Evolutionary conservation across 208 protist species (phyloP), one percentile per base, ranked within the genome.

Genomic region (Trypanosoma rangeli): DNA sequence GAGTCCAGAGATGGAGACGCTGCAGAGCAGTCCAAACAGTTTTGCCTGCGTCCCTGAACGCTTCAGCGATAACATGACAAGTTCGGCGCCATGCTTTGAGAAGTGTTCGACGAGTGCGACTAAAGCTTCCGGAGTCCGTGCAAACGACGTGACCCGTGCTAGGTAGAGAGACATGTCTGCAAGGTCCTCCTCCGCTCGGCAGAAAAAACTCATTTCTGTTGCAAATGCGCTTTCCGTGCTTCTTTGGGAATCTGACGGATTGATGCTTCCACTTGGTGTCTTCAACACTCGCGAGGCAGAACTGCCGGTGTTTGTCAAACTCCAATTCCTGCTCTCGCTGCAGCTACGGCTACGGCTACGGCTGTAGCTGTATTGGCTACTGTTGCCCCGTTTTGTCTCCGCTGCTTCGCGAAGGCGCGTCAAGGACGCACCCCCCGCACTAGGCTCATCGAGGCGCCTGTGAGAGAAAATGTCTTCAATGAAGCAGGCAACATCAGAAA

Each of bases 121-220:
- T 31, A 92, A 39, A 1, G 82, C 68, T 15, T 65, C 59, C 12
- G 24, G 24, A 1, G 85, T 86, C 5, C 74, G 57, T 22, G 76
- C 63, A 16, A 77, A 63, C 3, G 49, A 66, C 0, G 86, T 69
- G 0, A 84, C 61, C 13, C 74, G 64, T 18, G 76, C 74, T 16
- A 92, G 75, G 72, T 93, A 95, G 13, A 90, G 48, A 15, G 69
- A 85, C 83, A 93, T 89, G 61, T 95, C 90, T 1, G 84, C 82
- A 46, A 82, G 31, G 18, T 86, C 82, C 39, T 95, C 90, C 22
- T 95, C 86, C 28, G 82, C 79, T 16, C 84, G 79, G n/a, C 73
- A 76, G 31, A 95, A 79, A 42, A 92, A 66, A 61, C 69, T 77
- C 13, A 95, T 71, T 53, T 93, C 84, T 13, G 80, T 77, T 22